Base-by-base conservation (phyloP, 2,329 filamentous ascomycete species). In the Paraconiothyrium sp. region DNA sequence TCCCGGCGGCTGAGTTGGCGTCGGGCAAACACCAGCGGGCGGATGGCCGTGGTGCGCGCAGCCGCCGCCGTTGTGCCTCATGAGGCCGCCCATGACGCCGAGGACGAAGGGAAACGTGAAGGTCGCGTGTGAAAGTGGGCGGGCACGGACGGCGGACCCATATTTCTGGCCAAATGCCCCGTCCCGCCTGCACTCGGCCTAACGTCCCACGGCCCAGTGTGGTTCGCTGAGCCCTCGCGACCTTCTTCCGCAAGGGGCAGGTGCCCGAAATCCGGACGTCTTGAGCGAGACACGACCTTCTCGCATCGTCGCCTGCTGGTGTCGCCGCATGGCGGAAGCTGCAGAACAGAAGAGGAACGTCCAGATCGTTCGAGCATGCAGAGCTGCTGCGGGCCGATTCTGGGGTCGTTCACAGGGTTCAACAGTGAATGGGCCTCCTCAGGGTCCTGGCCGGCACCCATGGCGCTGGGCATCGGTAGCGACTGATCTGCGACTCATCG, bases 401-500 rank as follows among this genome's bases (percentile, higher is more conserved):
- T n/a, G 44, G 44, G 47, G 14, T 52, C 32, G 22, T 39, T 10
- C 49, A 37, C 50, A 43, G 37, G 37, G 22, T 41, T 20, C 49
- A 3, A 11, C 7, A 41, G 49, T n/a, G 49, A 30, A 54, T 30
- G 22, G 35, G 37, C 50, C 50, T 54, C 50, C 11, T 54, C 54
- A 47, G 54, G 54, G 51, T 54, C 51, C 51, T 34, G 51, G 10
- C 51, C 2, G 20, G 27, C 16, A 56, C 54, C 54, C 54, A 39
- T 39, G 41, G 30, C 43, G 43, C 54, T 47, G 54, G 54, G n/a
- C 51, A 24, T 47, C 54, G 54, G 54, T 56, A 56, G 54, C 54
- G 54, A 56, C 14, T 22, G 32, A 51, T 51, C 48, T 37, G 48
- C 47, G 22, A 50, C 35, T 41, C 34, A 41, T 24, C n/a, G 13